Conservation (phyloP, 106 monocot genomes). For the Apostasia ramifera region DNA sequence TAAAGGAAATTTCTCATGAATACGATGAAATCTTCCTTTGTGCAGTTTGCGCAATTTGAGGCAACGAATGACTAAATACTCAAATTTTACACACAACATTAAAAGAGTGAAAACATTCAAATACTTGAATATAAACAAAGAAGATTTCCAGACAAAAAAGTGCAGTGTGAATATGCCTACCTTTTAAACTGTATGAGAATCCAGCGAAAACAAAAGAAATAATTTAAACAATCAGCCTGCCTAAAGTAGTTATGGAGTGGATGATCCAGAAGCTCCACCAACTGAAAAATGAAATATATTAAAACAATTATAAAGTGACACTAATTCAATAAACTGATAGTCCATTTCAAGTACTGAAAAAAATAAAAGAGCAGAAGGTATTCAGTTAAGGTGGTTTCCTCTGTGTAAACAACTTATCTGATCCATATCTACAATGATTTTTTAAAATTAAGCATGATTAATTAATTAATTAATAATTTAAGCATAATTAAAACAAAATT, state of each 20-base stretch:
- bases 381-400: background rate
- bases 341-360: background rate
- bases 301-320: background rate
- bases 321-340: background rate
- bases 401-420: background rate
- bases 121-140: background rate
- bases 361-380: background rate
- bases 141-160: background rate
- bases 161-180: constrained; percentile 10
- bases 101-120: background rate
- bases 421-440: background rate
- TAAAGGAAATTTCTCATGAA: no score
- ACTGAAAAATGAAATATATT: constrained; percentile 23
- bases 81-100: background rate
- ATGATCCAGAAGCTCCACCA: constrained; percentile 84
- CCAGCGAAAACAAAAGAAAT: constrained; percentile 99
- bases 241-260: constrained; percentile 83
- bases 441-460: background rate
- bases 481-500: no score
- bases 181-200: constrained; percentile 99
- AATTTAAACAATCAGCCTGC: constrained; percentile 92
- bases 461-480: no score
- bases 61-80: no score
- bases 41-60: background rate
- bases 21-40: background rate